Evolutionary conservation across 352 stramenopile genomes (phyloP).

Genomic region (Phytophthora pseudosyringae): DNA sequence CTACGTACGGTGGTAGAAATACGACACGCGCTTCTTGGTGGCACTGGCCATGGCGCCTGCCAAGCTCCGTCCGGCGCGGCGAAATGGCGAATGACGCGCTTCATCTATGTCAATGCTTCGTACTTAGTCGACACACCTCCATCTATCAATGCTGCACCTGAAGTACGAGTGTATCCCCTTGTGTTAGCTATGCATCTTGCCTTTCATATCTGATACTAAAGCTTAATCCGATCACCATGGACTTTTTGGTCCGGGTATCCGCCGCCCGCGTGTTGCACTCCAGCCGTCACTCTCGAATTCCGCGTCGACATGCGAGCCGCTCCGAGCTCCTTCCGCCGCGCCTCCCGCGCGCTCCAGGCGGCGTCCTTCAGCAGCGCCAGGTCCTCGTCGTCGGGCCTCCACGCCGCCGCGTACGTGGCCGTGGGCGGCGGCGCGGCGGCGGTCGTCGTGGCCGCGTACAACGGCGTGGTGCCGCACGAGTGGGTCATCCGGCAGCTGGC

Average conservation of each 20-base stretch:
- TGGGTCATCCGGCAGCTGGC: conserved; percentile 75
- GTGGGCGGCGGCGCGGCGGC: conserved; percentile 57
- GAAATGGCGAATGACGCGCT: conserved; percentile 29
- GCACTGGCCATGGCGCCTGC: conserved; percentile 30
- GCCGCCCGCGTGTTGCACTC: neutral
- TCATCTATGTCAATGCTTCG: conserved; percentile 9
- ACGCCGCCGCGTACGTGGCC: conserved; percentile 43
- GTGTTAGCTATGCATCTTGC: too few species aligned
- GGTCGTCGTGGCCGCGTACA: conserved; percentile 62
- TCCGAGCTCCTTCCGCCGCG: conserved; percentile 7
- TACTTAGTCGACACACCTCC: neutral
- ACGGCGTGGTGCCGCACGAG: conserved; percentile 76
- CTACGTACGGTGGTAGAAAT: conserved; percentile 88
- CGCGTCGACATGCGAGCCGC: conserved; percentile 23
- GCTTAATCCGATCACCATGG: too few species aligned
- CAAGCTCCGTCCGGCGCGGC: conserved; percentile 9
- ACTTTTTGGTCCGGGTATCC: neutral
- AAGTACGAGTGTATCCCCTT: too few species aligned
- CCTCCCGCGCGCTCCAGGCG: conserved; percentile 9
- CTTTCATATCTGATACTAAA: too few species aligned
- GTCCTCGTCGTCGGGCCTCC: conserved; percentile 20
- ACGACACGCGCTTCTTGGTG: conserved; percentile 79
- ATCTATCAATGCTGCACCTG: neutral
- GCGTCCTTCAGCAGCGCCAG: conserved; percentile 26
- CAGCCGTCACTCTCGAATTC: conserved; percentile 30